Percentiles rank a stretch among this genome's conserved stretches.
Conservation (phyloP, 2,329 filamentous ascomycete species). For the Fusarium continuum region DNA sequence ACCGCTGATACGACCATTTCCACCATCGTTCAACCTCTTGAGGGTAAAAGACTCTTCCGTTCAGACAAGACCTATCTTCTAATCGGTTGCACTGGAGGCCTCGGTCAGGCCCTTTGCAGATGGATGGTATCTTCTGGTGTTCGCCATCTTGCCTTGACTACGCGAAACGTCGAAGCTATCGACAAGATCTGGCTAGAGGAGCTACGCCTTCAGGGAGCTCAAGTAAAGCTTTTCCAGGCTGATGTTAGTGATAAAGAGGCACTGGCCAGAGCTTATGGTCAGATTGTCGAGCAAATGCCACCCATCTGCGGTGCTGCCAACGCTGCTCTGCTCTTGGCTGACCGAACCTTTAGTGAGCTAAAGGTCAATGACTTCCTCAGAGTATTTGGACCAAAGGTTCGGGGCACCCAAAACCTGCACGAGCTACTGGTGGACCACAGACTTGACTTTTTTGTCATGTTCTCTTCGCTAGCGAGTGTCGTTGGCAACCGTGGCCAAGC, state of each 20-base stretch:
- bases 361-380: background rate
- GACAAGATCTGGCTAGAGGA: background rate
- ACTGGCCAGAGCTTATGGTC: constrained; percentile 7
- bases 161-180: background rate
- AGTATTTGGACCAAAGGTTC: constrained; percentile 9
- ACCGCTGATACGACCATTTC: background rate
- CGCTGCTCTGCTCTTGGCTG: constrained; percentile 7
- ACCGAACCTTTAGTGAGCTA: background rate
- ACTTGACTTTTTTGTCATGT: constrained; percentile 20
- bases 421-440: background rate
- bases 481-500: constrained; percentile 13
- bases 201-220: background rate
- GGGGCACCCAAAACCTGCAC: constrained; percentile 1
- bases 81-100: background rate
- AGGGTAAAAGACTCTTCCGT: background rate
- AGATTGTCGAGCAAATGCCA: constrained; percentile 18
- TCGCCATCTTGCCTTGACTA: constrained; percentile 1
- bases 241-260: constrained; percentile 21
- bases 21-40: background rate
- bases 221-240: background rate
- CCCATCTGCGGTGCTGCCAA: constrained; percentile 10
- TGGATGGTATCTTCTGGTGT: constrained; percentile 1
- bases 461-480: constrained; percentile 1
- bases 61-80: background rate
- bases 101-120: background rate